These are phyloP conservation scores for Cystobasidium slooffiae DNA, from an alignment of 1,284 basidiomycete species.

Conservation along the genomic window DNA sequence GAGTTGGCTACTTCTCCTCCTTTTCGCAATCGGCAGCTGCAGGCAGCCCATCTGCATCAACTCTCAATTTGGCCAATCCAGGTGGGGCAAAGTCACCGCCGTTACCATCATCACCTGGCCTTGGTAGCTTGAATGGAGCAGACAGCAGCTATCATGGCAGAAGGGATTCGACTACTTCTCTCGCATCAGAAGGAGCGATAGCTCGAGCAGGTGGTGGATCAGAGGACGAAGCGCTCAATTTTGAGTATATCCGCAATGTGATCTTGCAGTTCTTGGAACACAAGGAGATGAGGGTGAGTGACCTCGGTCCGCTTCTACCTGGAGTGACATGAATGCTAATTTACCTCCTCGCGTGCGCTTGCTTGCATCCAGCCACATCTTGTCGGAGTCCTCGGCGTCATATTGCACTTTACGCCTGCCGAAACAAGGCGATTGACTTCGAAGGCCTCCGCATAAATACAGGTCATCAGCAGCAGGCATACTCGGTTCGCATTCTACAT, in stretches of 20 bases:
- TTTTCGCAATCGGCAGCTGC: conserved; percentile 35
- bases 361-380: conserved; percentile 71
- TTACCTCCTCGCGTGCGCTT: neutral
- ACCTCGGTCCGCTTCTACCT: conserved; percentile 52
- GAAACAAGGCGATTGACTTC: conserved; percentile 83
- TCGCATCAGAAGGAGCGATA: conserved; percentile 9
- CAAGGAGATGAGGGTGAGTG: conserved; percentile 79
- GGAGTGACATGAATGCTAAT: neutral
- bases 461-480: neutral
- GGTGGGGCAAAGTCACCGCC: conserved; percentile 15
- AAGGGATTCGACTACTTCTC: conserved; percentile 45
- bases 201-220: conserved; percentile 52
- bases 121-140: neutral
- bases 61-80: conserved; percentile 7
- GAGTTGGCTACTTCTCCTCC: conserved; percentile 75
- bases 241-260: conserved; percentile 93
- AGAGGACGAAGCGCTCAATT: conserved; percentile 84
- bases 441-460: conserved; percentile 58
- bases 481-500: too few species aligned
- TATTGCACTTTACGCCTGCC: conserved; percentile 89
- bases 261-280: conserved; percentile 90
- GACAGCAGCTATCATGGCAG: conserved; percentile 27
- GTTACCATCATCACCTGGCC: conserved; percentile 17
- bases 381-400: conserved; percentile 83
- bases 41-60: conserved; percentile 9